Conservation (phyloP, 1,284 basidiomycete species). For the Pseudozyma sp. region DNA sequence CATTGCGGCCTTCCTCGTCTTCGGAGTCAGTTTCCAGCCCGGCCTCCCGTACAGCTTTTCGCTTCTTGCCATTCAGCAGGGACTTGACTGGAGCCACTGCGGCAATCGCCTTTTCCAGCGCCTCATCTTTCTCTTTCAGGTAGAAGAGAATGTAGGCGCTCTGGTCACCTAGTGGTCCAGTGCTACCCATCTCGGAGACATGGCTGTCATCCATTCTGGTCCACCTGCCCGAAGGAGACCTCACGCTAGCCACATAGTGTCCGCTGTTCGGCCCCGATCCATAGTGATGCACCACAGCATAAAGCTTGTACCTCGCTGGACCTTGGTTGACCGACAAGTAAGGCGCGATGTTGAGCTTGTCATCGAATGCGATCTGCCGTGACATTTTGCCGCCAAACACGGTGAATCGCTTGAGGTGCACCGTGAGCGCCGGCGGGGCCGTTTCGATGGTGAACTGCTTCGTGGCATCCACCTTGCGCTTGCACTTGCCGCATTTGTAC, state of each 20-base stretch:
- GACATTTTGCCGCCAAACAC: conserved; percentile 78
- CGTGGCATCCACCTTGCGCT: conserved; percentile 84
- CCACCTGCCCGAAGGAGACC: conserved; percentile 80
- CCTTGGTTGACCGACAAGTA: conserved; percentile 79
- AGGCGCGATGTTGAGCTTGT: conserved; percentile 79
- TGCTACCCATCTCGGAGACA: conserved; percentile 71
- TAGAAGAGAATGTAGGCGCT: conserved; percentile 96
- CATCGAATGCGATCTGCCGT: conserved; percentile 81
- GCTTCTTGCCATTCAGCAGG: conserved; percentile 15
- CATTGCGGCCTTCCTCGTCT: neutral
- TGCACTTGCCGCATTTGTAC: conserved; percentile 98
- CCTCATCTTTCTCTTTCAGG: conserved; percentile 73
- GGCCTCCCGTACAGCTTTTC: conserved; percentile 14
- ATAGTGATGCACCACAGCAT: conserved; percentile 91
- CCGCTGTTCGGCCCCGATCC: conserved; percentile 93
- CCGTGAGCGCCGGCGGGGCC: conserved; percentile 88
- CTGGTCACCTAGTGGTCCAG: conserved; percentile 73
- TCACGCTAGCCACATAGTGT: conserved; percentile 92
- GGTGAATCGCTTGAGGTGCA: conserved; percentile 97
- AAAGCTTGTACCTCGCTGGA: conserved; percentile 81
- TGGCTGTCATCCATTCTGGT: conserved; percentile 93
- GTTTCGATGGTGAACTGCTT: conserved; percentile 89
- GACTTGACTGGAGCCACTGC: conserved; percentile 6
- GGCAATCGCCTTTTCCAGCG: conserved; percentile 36
- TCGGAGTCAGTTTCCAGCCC: conserved; percentile 8